Evolutionary conservation across 805 yeast species (phyloP).

Genomic region (Wilhelminamyces savonicus): DNA sequence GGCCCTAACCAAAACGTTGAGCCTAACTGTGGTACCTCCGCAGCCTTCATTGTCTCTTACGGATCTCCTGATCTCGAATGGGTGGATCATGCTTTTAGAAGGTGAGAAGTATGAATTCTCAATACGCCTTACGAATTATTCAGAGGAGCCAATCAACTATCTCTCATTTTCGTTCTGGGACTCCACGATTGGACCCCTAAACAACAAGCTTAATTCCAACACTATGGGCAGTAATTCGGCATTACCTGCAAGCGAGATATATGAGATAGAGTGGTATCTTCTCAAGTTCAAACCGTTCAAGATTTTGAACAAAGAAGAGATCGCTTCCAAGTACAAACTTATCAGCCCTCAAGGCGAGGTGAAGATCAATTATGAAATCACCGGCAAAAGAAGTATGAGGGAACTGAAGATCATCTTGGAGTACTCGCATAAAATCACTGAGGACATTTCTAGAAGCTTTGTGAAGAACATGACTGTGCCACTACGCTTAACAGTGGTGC

Average conservation of each 20-base stretch:
- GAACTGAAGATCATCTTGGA: conserved; percentile 60
- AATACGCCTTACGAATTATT: conserved; percentile 51
- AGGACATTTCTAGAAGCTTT: conserved; percentile 15
- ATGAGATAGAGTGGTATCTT: conserved; percentile 70
- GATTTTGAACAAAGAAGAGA: conserved; percentile 42
- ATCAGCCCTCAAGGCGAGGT: conserved; percentile 38
- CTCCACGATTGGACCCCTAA: conserved; percentile 63
- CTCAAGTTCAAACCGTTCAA: conserved; percentile 51
- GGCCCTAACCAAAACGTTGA: conserved; percentile 11
- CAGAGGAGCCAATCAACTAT: conserved; percentile 49
- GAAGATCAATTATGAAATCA: conserved; percentile 48
- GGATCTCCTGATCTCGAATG: conserved; percentile 49
- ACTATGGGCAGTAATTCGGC: conserved; percentile 15
- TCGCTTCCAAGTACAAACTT: conserved; percentile 25
- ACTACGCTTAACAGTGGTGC: conserved; percentile 59
- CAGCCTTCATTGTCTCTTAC: conserved; percentile 60
- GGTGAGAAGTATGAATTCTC: conserved; percentile 58
- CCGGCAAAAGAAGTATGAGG: conserved; percentile 70
- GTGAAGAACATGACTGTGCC: conserved; percentile 63
- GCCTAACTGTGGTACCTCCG: conserved; percentile 29
- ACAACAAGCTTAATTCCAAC: conserved; percentile 41
- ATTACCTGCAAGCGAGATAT: conserved; percentile 54
- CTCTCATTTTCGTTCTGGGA: conserved; percentile 63
- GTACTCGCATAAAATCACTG: conserved; percentile 39
- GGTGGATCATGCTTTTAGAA: conserved; percentile 71